Evolutionary conservation across 2,329 filamentous ascomycete genomes (phyloP), one percentile per base, ranked within the genome.

Genomic region (Thelonectria olida): DNA sequence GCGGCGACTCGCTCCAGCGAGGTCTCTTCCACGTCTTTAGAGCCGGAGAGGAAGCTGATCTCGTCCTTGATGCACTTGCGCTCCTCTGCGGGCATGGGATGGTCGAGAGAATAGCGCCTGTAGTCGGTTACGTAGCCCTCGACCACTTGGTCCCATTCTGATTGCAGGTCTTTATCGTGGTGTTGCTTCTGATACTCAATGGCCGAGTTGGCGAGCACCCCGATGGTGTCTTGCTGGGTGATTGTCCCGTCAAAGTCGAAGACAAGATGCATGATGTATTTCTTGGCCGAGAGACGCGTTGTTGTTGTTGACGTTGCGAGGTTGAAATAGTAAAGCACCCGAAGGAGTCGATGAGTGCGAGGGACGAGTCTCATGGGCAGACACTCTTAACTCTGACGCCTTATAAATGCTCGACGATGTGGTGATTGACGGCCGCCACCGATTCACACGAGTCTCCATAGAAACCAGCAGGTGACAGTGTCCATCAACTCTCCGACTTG

Each of bases 241-340:
- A 88, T 86, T 15, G 85, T 88, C 61, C 84, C 84, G 73, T 88
- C 85, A 71, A 88, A 88, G 68, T 88, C 85, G 19, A 88, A 78
- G 34, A 88, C 72, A 39, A 88, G 75, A 63, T 79, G 77, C 79
- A 83, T 77, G 12, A 51, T 68, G 49, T 51, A 22, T n/a, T n/a
- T n/a, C n/a, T n/a, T n/a, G n/a, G n/a, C n/a, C n/a, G 19, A 20
- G 20, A 17, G 9, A n/a, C 12, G 15, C 7, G 42, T 19, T 5
- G 28, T 38, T 61, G 38, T 36, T 10, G 22, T 31, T 47, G 28
- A 17, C n/a, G 19, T 41, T 59, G 36, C 10, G 19, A 23, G 17
- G 36, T 51, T 10, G 31, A 25, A 20, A n/a, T 19, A 17, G 10
- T 10, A 9, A 7, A 22, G 9, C n/a, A 27, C 42, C 5, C 42